A percentile compares a stretch with the other conserved stretches of the same genome.
These are phyloP conservation scores for Wickerhamomyces strasburgensis DNA, from an alignment of 805 yeast species.

Conservation along the genomic window DNA sequence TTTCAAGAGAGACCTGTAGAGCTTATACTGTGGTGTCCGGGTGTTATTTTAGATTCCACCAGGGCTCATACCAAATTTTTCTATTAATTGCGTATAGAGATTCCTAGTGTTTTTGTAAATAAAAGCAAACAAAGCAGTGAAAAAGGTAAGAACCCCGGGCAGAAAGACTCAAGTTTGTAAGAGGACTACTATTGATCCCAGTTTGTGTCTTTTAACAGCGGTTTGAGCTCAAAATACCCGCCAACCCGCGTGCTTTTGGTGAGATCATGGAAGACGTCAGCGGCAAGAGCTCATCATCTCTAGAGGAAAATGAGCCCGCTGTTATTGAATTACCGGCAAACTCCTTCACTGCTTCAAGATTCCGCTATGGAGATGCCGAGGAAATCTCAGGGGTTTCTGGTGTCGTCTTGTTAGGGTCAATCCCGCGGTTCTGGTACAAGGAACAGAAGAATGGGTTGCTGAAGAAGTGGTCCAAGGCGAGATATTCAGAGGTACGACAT, in stretches of 20 bases:
- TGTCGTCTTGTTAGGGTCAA: constrained; percentile 48
- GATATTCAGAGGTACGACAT: constrained; percentile 5
- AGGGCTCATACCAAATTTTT: not conserved
- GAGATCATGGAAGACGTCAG: not conserved
- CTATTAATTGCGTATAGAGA: no score
- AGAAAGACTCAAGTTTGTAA: no score
- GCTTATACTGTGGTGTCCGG: no score
- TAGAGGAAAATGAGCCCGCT: not conserved
- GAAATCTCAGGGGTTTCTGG: constrained; percentile 46
- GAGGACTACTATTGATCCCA: no score
- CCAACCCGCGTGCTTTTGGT: not conserved
- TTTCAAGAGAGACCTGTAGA: no score
- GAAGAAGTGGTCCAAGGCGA: constrained; percentile 12
- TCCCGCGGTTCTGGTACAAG: constrained; percentile 53
- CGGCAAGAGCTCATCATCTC: not conserved
- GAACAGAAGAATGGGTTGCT: constrained; percentile 30
- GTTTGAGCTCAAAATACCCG: no score
- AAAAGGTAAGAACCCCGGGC: no score
- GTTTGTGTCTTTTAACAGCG: no score
- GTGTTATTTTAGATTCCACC: no score
- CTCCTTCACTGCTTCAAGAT: constrained; percentile 59
- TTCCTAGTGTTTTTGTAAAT: not conserved
- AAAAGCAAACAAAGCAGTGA: not conserved
- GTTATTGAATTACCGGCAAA: not conserved
- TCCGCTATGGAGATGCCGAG: constrained; percentile 45